Evolutionary conservation across 148 eudicot genomes (phyloP).

Genomic region (Linanthus parryae): DNA sequence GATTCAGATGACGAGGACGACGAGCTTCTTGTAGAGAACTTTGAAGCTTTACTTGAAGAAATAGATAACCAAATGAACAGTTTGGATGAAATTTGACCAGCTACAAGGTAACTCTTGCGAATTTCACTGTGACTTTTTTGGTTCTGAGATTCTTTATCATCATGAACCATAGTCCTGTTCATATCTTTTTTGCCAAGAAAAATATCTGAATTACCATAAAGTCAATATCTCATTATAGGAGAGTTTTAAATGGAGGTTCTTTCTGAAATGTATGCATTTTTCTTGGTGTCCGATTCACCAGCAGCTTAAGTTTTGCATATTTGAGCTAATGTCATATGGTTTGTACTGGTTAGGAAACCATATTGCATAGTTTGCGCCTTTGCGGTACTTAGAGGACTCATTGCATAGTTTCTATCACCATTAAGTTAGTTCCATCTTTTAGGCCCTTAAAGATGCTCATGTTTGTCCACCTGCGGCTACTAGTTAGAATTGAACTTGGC

Average conservation of each 20-base stretch:
- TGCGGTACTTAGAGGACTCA: neutral
- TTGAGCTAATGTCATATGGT: neutral
- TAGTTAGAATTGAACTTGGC: too few species aligned
- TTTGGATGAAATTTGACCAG: too few species aligned
- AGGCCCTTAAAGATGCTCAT: neutral
- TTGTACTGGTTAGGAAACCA: neutral
- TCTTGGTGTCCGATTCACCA: slow-evolving; percentile 10
- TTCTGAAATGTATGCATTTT: slow-evolving; percentile 3
- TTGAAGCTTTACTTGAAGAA: too few species aligned
- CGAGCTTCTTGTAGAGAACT: too few species aligned
- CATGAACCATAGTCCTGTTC: neutral
- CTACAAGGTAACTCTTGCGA: too few species aligned
- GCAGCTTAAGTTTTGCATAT: slow-evolving; percentile 1
- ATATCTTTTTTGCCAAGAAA: too few species aligned
- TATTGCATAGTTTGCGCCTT: neutral
- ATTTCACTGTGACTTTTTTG: too few species aligned
- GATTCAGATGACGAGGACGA: too few species aligned
- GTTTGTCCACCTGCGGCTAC: too few species aligned
- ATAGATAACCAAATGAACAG: too few species aligned
- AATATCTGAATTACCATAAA: too few species aligned
- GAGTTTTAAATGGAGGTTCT: slow-evolving; percentile 5
- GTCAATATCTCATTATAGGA: slow-evolving; percentile 4
- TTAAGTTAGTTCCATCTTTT: neutral
- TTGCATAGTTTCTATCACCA: neutral
- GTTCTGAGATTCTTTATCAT: too few species aligned